These are phyloP conservation scores for Anthostomella pinea DNA, from an alignment of 2,329 filamentous ascomycete genomes.

Conservation along the genomic window DNA sequence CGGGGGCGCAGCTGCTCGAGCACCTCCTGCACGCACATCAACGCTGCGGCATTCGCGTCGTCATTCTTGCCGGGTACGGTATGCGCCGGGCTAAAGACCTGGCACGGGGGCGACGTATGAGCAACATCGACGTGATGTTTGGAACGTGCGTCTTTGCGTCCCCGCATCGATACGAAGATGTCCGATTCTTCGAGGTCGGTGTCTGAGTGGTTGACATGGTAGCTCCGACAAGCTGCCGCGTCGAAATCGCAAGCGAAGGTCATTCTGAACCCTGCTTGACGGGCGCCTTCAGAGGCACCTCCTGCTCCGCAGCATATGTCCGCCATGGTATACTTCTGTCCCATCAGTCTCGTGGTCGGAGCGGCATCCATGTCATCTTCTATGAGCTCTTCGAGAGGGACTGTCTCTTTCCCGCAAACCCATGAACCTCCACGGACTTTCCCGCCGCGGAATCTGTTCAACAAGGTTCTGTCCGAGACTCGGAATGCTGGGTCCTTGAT, in stretches of 20 bases:
- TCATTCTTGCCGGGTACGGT: conserved; percentile 56
- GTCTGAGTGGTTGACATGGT: conserved; percentile 54
- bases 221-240: conserved; percentile 51
- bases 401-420: conserved; percentile 22
- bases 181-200: conserved; percentile 45
- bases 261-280: conserved; percentile 52
- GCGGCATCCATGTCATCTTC: conserved; percentile 2
- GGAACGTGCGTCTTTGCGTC: conserved; percentile 22
- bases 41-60: conserved; percentile 60
- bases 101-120: conserved; percentile 74
- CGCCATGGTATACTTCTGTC: conserved; percentile 61
- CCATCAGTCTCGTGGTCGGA: conserved; percentile 2
- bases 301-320: conserved; percentile 75
- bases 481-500: conserved; percentile 20
- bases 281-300: conserved; percentile 65
- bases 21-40: conserved; percentile 49
- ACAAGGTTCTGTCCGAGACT: conserved; percentile 29
- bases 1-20: conserved; percentile 58
- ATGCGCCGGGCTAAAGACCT: conserved; percentile 68
- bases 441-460: conserved; percentile 38
- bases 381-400: conserved; percentile 25
- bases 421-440: conserved; percentile 39
- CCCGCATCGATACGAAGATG: conserved; percentile 45
- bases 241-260: conserved; percentile 63
- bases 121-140: conserved; percentile 58